A percentile compares a stretch with the other conserved stretches of the same genome.
Conservation (phyloP, 2,329 filamentous ascomycete genomes). For the Ceratocystis albifundus region DNA sequence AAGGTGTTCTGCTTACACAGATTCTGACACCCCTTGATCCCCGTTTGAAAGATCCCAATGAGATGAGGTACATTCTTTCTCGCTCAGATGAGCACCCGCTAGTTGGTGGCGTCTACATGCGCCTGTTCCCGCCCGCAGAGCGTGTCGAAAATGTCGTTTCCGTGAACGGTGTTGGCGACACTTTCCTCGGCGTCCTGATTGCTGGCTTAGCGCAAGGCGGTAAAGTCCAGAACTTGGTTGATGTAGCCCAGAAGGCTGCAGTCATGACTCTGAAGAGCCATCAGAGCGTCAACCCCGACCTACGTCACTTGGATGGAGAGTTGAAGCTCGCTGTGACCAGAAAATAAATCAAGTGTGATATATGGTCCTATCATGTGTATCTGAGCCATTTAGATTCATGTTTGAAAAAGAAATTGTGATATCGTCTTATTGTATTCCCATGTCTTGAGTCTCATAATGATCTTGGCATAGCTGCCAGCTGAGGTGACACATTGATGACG, state of each 20-base stretch:
- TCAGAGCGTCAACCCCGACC: slow-evolving; percentile 56
- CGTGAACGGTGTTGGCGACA: slow-evolving; percentile 91
- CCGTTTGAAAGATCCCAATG: slow-evolving; percentile 49
- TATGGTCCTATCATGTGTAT: not conserved
- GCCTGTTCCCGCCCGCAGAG: slow-evolving; percentile 54
- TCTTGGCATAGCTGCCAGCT: too few relatives aligned
- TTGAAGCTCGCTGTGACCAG: slow-evolving; percentile 28
- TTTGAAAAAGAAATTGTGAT: not conserved
- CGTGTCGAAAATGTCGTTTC: slow-evolving; percentile 55
- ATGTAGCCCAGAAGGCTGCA: slow-evolving; percentile 70
- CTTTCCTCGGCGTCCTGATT: slow-evolving; percentile 76
- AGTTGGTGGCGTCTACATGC: slow-evolving; percentile 73
- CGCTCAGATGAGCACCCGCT: slow-evolving; percentile 43
- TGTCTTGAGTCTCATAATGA: too few relatives aligned
- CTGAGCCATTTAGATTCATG: not conserved
- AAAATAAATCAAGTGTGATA: not conserved
- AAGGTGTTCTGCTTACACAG: slow-evolving; percentile 64
- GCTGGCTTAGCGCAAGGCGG: slow-evolving; percentile 58
- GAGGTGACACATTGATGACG: too few relatives aligned
- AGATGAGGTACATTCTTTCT: slow-evolving; percentile 59
- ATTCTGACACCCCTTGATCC: slow-evolving; percentile 57
- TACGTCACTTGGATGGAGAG: slow-evolving; percentile 38
- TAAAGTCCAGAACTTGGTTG: slow-evolving; percentile 51
- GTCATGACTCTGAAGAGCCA: slow-evolving; percentile 63
- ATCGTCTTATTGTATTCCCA: not conserved